phyloP scores from a whole-genome alignment of 129 eudicot genomes.

The Flaveria bidentis region DNA sequence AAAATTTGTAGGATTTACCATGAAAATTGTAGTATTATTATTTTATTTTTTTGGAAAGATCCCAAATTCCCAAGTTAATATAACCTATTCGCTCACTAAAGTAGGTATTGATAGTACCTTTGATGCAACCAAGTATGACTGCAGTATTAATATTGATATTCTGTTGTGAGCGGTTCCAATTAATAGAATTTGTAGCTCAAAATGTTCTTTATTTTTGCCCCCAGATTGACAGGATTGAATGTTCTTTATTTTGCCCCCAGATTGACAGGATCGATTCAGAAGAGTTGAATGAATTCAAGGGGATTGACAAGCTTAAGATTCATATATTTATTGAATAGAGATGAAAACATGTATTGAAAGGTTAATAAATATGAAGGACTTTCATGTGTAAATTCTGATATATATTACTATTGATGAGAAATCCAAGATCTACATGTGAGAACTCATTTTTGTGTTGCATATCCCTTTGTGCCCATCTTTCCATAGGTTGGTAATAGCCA shows the following conservation, averaged over 20 bases:
- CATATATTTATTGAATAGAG: constrained; percentile 35
- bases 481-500: no score
- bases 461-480: not conserved
- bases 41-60: not conserved
- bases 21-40: no score
- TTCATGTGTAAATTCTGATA: constrained; percentile 30
- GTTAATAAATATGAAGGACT: constrained; percentile 16
- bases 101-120: no score
- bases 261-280: not conserved
- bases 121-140: not conserved
- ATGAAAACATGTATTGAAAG: constrained; percentile 28
- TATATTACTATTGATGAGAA: constrained; percentile 15
- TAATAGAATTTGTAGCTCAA: not conserved
- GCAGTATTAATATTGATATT: not conserved
- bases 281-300: constrained; percentile 16
- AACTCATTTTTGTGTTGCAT: constrained; percentile 7
- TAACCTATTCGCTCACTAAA: no score
- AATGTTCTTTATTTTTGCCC: constrained; percentile 6
- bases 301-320: constrained; percentile 14
- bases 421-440: not conserved
- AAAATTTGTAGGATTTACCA: no score
- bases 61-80: not conserved
- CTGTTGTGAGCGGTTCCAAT: not conserved
- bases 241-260: constrained; percentile 18
- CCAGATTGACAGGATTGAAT: constrained; percentile 5